phyloP scores from a whole-genome alignment of 257 asterid genomes.

The Ilex aquifolium region DNA sequence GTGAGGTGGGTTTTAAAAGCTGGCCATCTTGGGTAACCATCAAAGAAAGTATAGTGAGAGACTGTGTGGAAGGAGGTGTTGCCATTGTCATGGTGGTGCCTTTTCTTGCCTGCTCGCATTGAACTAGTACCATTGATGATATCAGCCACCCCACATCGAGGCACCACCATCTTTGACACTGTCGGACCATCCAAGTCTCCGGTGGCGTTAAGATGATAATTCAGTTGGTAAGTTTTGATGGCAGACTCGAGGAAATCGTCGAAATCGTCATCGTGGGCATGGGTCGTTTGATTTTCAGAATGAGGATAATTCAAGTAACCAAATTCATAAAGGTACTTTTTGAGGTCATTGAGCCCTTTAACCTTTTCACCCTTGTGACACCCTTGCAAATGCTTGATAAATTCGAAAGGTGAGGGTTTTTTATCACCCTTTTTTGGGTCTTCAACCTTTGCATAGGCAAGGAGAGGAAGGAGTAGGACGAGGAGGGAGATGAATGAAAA shows the following conservation, averaged over 20 bases:
- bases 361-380: neutral
- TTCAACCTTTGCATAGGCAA: constrained; percentile 8
- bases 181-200: constrained; percentile 25
- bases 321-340: neutral
- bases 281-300: constrained; percentile 12
- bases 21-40: constrained; percentile 24
- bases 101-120: constrained; percentile 9
- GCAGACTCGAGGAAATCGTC: neutral
- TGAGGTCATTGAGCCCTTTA: neutral
- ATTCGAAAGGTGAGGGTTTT: constrained; percentile 24
- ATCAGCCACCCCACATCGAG: constrained; percentile 37
- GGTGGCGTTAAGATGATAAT: constrained; percentile 15
- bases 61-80: constrained; percentile 12
- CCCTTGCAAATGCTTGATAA: constrained; percentile 2
- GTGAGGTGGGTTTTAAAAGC: constrained; percentile 17
- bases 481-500: constrained; percentile 3
- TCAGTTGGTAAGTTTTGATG: constrained; percentile 1
- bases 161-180: constrained; percentile 14
- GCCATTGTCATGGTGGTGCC: no score
- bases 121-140: constrained; percentile 21
- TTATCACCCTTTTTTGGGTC: neutral
- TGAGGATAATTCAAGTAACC: neutral
- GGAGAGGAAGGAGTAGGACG: constrained; percentile 1
- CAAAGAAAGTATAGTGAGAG: constrained; percentile 18
- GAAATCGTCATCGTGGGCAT: neutral